A percentile compares a stretch with the other conserved stretches of the same genome.
Conservation (phyloP, 2,329 filamentous ascomycete species). For the Leptosphaerulina australis region DNA sequence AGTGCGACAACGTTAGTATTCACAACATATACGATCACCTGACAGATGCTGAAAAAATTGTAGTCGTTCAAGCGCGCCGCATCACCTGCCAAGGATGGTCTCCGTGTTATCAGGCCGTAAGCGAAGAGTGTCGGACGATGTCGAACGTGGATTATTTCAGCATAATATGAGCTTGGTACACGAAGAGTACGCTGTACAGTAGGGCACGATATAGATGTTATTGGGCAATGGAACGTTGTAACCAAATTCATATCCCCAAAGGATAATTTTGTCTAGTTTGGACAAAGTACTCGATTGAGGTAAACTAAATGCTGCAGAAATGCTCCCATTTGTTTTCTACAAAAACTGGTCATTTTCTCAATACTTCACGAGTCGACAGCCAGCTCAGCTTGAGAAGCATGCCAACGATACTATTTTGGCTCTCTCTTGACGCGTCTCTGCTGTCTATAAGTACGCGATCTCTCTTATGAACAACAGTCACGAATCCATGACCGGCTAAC, state of each 20-base stretch:
- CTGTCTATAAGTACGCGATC: too few relatives aligned
- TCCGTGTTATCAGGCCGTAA: slow-evolving; percentile 56
- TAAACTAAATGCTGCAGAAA: neutral
- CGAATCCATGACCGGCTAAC: too few relatives aligned
- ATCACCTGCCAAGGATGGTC: slow-evolving; percentile 55
- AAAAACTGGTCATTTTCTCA: too few relatives aligned
- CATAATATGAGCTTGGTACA: slow-evolving; percentile 28
- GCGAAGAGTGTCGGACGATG: slow-evolving; percentile 2
- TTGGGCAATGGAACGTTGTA: slow-evolving; percentile 39
- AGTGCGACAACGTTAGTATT: slow-evolving; percentile 77
- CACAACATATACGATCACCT: neutral
- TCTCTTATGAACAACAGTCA: too few relatives aligned
- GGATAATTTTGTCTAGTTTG: neutral
- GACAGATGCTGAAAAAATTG: neutral
- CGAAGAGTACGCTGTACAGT: slow-evolving; percentile 44
- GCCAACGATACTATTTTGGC: too few relatives aligned
- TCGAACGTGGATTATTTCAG: slow-evolving; percentile 13
- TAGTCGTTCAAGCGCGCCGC: slow-evolving; percentile 61
- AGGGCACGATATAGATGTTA: slow-evolving; percentile 41
- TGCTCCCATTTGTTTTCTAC: too few relatives aligned
- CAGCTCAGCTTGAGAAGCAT: too few relatives aligned
- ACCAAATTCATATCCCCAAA: neutral
- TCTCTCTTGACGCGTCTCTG: too few relatives aligned
- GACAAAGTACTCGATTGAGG: neutral
- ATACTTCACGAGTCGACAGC: too few relatives aligned